These are phyloP conservation scores for Lumnitzera racemosa DNA, from an alignment of 345 rosid genomes.

Conservation along the genomic window DNA sequence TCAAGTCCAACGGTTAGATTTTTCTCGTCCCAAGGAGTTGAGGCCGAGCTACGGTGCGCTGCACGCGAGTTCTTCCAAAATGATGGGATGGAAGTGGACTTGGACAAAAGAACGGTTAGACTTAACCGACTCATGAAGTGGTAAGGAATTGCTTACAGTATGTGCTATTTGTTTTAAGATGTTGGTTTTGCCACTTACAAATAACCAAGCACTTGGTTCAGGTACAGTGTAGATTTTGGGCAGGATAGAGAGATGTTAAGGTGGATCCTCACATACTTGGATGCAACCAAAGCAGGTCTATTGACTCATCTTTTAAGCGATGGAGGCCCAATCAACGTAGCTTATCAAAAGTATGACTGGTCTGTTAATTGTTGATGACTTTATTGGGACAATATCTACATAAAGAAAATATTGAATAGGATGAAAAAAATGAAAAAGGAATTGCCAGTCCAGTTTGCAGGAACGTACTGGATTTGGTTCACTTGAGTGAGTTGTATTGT, in stretches of 20 bases:
- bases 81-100: slow-evolving; percentile 53
- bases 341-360: slow-evolving; percentile 77
- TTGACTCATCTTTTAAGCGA: slow-evolving; percentile 64
- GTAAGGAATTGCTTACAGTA: slow-evolving; percentile 22
- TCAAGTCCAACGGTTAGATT: slow-evolving; percentile 77
- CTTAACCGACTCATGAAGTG: slow-evolving; percentile 71
- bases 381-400: neutral
- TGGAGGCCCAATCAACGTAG: slow-evolving; percentile 51
- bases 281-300: slow-evolving; percentile 62
- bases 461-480: no score
- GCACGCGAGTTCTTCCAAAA: slow-evolving; percentile 61
- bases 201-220: slow-evolving; percentile 6
- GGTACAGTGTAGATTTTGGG: slow-evolving; percentile 69
- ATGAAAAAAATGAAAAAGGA: no score
- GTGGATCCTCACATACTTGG: slow-evolving; percentile 70
- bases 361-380: slow-evolving; percentile 43
- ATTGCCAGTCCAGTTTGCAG: no score
- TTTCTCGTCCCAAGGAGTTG: slow-evolving; percentile 60
- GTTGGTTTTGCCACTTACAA: no score
- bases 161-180: neutral
- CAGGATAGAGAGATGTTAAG: slow-evolving; percentile 57
- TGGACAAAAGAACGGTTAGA: slow-evolving; percentile 53
- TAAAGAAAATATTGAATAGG: no score
- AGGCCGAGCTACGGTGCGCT: slow-evolving; percentile 56
- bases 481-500: no score